A percentile compares a stretch with the other conserved stretches of the same genome.
These are phyloP conservation scores for Populus pruinosa DNA, from an alignment of 345 rosid species.

Conservation along the genomic window DNA sequence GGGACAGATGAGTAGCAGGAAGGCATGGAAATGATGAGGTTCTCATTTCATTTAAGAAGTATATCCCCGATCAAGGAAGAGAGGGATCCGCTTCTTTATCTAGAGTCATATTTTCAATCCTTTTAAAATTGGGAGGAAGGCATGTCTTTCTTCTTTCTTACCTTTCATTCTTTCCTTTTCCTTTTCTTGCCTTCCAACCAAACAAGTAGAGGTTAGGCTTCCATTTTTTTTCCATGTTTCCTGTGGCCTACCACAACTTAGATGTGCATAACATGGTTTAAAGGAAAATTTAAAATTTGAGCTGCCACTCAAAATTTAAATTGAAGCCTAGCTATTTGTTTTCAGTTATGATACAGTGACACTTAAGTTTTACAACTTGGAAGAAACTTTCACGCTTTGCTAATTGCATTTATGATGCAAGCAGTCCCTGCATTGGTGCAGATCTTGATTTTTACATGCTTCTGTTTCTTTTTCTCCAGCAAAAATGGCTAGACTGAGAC, in stretches of 20 bases:
- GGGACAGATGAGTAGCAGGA: neutral
- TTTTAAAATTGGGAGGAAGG: neutral
- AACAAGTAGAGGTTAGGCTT: neutral
- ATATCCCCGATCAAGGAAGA: neutral
- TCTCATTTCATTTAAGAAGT: neutral
- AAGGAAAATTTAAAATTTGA: neutral
- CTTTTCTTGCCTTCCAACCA: neutral
- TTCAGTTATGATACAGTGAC: neutral
- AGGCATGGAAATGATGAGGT: neutral
- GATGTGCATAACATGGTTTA: neutral
- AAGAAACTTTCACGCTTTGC: neutral
- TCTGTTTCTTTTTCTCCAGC: conserved; percentile 33
- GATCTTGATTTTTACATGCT: neutral
- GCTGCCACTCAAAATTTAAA: neutral
- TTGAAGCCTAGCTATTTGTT: neutral
- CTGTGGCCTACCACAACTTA: neutral
- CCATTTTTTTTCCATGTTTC: neutral
- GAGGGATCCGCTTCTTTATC: neutral
- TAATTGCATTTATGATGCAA: neutral
- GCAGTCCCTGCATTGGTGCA: neutral
- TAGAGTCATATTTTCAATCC: neutral
- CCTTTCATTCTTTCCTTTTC: neutral
- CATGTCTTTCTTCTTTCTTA: neutral
- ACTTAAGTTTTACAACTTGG: neutral
- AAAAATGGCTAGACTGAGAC: conserved; percentile 76